These are phyloP conservation scores for Pinus taeda DNA, from an alignment of 75 land plant genomes.

Conservation along the genomic window DNA sequence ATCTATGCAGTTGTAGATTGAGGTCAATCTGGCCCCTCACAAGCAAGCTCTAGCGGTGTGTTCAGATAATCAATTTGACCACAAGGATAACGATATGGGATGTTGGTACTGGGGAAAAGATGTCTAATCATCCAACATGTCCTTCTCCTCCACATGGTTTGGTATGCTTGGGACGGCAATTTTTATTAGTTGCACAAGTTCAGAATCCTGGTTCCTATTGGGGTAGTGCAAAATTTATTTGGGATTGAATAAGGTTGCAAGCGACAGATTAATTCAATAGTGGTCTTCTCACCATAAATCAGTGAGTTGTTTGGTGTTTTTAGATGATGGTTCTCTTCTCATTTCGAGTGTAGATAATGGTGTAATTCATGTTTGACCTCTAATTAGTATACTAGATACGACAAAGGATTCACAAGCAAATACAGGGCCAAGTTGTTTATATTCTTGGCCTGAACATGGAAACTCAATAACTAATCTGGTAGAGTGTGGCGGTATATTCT, in stretches of 20 bases:
- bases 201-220: slow-evolving; percentile 53
- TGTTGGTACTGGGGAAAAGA: slow-evolving; percentile 15
- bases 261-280: slow-evolving; percentile 43
- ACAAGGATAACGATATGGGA: slow-evolving; percentile 32
- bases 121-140: slow-evolving; percentile 37
- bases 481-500: too few relatives aligned
- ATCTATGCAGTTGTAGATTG: too few relatives aligned
- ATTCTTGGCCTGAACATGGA: slow-evolving; percentile 45
- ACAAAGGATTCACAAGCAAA: slow-evolving; percentile 17
- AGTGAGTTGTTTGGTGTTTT: slow-evolving; percentile 60
- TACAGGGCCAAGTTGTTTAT: slow-evolving; percentile 22
- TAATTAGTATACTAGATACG: slow-evolving; percentile 50
- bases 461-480: slow-evolving; percentile 48
- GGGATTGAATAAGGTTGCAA: slow-evolving; percentile 62
- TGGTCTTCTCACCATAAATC: slow-evolving; percentile 61
- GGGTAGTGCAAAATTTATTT: too few relatives aligned
- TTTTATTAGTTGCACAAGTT: slow-evolving; percentile 53
- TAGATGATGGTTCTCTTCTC: slow-evolving; percentile 62
- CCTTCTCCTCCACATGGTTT: slow-evolving; percentile 62
- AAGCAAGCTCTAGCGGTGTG: slow-evolving; percentile 30
- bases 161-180: slow-evolving; percentile 35
- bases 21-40: too few relatives aligned
- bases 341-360: slow-evolving; percentile 70
- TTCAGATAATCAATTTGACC: slow-evolving; percentile 21
- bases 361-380: slow-evolving; percentile 56